Percentiles rank a stretch among this genome's conserved stretches.
Evolutionary conservation across 495 filamentous ascomycete species (phyloP).

Genomic region (Penicillium canariense): DNA sequence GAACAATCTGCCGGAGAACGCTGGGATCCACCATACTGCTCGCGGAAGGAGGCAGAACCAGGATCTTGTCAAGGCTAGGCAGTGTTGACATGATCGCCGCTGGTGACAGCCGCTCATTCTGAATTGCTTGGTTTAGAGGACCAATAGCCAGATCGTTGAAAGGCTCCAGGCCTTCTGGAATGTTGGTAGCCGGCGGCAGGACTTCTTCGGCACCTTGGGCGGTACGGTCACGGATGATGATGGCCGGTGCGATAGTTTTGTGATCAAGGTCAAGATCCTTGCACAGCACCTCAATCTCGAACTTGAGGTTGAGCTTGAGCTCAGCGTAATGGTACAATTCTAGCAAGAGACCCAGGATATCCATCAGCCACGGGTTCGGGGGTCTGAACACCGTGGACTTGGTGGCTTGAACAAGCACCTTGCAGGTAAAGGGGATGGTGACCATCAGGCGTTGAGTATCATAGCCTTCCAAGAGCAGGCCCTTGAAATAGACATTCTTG

Average conservation of each 20-base stretch:
- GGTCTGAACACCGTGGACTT: constrained; percentile 87
- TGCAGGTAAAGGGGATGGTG: constrained; percentile 95
- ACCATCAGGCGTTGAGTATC: constrained; percentile 86
- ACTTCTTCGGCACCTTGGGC: constrained; percentile 55
- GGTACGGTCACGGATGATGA: constrained; percentile 71
- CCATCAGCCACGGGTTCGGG: constrained; percentile 96
- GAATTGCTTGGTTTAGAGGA: constrained; percentile 65
- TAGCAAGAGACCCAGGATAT: constrained; percentile 80
- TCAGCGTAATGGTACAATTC: constrained; percentile 93
- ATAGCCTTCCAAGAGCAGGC: constrained; percentile 86
- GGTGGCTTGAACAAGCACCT: constrained; percentile 80
- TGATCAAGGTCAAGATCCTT: constrained; percentile 86
- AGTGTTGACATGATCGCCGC: constrained; percentile 70
- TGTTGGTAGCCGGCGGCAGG: constrained; percentile 42
- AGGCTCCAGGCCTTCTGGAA: constrained; percentile 68
- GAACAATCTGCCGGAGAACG: constrained; percentile 76
- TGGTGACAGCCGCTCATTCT: constrained; percentile 67
- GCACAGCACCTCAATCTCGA: constrained; percentile 96
- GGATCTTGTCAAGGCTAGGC: constrained; percentile 70
- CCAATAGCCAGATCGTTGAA: constrained; percentile 78
- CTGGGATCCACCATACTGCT: constrained; percentile 68
- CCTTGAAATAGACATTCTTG: constrained; percentile 94
- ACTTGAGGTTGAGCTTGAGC: constrained; percentile 91
- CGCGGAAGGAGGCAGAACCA: constrained; percentile 72
- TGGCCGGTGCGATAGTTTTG: constrained; percentile 80